Percentiles rank a stretch among this genome's conserved stretches.
Conservation (phyloP, 352 stramenopile species). For the Globisporangium irregulare region DNA sequence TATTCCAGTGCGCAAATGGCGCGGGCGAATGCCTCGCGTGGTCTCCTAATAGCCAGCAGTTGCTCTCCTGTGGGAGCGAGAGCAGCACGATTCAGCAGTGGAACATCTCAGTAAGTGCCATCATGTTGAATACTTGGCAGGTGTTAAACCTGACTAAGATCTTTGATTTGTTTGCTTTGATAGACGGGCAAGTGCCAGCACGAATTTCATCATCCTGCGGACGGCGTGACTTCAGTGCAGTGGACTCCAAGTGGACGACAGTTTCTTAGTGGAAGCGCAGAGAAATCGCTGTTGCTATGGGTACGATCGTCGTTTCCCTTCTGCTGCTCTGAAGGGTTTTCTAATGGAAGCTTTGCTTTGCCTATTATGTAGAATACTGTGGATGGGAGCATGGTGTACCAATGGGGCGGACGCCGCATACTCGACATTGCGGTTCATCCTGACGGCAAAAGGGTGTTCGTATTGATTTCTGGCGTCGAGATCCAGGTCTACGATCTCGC, state of each 20-base stretch:
- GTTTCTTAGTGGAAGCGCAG: conserved; percentile 66
- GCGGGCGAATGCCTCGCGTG: conserved; percentile 57
- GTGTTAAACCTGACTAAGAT: not conserved
- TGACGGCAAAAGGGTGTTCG: conserved; percentile 49
- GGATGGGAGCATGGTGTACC: conserved; percentile 49
- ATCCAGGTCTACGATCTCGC: conserved; percentile 61
- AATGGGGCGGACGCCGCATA: conserved; percentile 64
- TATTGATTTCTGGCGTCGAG: conserved; percentile 51
- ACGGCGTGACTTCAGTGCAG: conserved; percentile 43
- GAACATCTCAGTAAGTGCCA: conserved; percentile 39
- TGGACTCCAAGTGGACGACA: conserved; percentile 59
- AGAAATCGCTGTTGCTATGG: conserved; percentile 77
- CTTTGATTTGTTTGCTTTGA: not conserved
- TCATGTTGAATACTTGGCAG: not conserved
- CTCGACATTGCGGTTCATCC: conserved; percentile 63
- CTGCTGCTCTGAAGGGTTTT: not conserved
- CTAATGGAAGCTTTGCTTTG: not conserved
- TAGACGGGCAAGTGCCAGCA: conserved; percentile 50
- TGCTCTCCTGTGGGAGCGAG: conserved; percentile 55
- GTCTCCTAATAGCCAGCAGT: conserved; percentile 53
- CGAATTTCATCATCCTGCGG: conserved; percentile 52
- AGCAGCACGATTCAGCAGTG: conserved; percentile 66
- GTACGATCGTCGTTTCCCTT: conserved; percentile 26
- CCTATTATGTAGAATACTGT: conserved; percentile 36
- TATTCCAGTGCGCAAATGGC: conserved; percentile 45